Percentiles rank a stretch among this genome's conserved stretches.
These are phyloP conservation scores for Excoecaria agallocha DNA, from an alignment of 345 rosid genomes.

Conservation along the genomic window DNA sequence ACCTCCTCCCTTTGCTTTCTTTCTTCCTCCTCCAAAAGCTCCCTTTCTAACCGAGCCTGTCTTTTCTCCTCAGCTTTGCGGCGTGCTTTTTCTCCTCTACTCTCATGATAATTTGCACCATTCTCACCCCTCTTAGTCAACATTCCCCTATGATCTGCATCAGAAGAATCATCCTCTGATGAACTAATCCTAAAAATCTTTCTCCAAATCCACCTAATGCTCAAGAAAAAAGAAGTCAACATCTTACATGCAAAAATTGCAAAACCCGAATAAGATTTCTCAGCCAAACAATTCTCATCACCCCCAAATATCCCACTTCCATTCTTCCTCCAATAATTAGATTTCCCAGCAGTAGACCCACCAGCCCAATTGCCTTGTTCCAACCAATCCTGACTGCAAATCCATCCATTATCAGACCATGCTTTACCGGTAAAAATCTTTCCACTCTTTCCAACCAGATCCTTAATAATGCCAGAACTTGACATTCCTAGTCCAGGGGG, in stretches of 20 bases:
- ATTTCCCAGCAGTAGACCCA: conserved; percentile 47
- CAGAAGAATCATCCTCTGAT: conserved; percentile 56
- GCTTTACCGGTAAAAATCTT: conserved; percentile 78
- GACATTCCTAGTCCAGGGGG: conserved; percentile 66
- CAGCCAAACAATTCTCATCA: conserved; percentile 76
- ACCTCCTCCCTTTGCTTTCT: conserved; percentile 96
- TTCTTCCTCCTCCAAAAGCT: conserved; percentile 88
- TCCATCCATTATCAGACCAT: conserved; percentile 81
- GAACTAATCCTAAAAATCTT: conserved; percentile 83
- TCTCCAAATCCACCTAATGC: conserved; percentile 92
- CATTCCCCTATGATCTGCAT: conserved; percentile 56
- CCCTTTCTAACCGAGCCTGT: conserved; percentile 91
- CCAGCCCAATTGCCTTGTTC: conserved; percentile 69
- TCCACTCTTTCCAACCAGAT: conserved; percentile 88
- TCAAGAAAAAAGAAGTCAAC: conserved; percentile 70
- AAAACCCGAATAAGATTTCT: conserved; percentile 72
- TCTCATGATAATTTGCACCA: conserved; percentile 60
- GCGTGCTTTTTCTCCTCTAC: conserved; percentile 85
- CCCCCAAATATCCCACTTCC: conserved; percentile 56
- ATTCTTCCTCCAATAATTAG: conserved; percentile 57
- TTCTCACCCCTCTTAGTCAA: conserved; percentile 67
- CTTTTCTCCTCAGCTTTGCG: conserved; percentile 97
- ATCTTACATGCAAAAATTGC: conserved; percentile 64
- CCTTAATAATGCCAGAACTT: conserved; percentile 79
- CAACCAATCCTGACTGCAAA: conserved; percentile 76